Percentiles rank a stretch among this genome's conserved stretches.
Conservation (phyloP, 306 rosid genomes). For the Dicorynia guianensis region DNA sequence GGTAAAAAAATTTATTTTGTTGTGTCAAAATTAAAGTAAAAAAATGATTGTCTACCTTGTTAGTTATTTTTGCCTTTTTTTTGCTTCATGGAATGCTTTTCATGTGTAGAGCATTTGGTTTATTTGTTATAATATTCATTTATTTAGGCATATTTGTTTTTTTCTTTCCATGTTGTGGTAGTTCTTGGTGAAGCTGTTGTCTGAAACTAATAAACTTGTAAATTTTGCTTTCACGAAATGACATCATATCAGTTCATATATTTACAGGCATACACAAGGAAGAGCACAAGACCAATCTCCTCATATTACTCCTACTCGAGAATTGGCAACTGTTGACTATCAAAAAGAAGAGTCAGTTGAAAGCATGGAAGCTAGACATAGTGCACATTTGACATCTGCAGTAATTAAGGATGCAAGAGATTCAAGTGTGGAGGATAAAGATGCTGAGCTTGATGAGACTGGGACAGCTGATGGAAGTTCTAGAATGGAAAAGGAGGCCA, state of each 20-base stretch:
- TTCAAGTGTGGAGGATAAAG: constrained; percentile 68
- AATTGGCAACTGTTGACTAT: constrained; percentile 48
- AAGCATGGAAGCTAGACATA: constrained; percentile 68
- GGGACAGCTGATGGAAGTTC: constrained; percentile 66
- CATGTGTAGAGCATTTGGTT: neutral
- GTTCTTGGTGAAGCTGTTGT: constrained; percentile 14
- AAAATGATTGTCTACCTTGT: neutral
- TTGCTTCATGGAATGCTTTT: no score
- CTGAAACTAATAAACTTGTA: constrained; percentile 24
- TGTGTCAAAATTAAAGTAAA: neutral
- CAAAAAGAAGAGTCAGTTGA: constrained; percentile 73
- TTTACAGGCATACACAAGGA: constrained; percentile 59
- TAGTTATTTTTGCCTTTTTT: no score
- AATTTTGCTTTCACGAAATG: constrained; percentile 30
- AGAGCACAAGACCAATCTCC: constrained; percentile 62
- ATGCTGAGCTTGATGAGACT: constrained; percentile 64
- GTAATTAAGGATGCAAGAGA: constrained; percentile 53
- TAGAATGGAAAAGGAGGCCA: constrained; percentile 65
- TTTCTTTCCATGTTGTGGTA: constrained; percentile 11
- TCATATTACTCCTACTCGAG: constrained; percentile 52
- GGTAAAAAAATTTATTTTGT: no score
- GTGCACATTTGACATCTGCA: constrained; percentile 64
- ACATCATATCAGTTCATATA: constrained; percentile 29
- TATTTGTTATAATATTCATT: neutral
- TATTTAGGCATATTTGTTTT: neutral